These are phyloP conservation scores for Neoscytalidium dimidiatum DNA, from an alignment of 2,329 filamentous ascomycete genomes.

Conservation along the genomic window DNA sequence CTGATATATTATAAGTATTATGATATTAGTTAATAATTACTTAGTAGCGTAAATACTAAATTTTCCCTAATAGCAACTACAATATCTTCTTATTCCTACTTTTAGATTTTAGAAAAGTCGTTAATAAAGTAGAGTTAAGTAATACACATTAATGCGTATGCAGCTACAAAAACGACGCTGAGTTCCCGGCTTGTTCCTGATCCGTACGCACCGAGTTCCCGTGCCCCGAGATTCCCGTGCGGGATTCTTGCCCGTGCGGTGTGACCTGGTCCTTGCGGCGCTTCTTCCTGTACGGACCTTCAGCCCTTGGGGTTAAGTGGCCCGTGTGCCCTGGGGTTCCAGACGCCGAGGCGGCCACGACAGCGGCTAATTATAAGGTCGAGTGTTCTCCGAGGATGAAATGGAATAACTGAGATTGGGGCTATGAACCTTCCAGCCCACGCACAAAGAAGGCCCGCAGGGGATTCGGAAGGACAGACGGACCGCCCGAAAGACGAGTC, in stretches of 20 bases:
- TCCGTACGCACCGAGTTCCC: not conserved
- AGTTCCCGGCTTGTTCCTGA: not conserved
- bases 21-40: not conserved
- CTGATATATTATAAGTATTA: slow-evolving; percentile 61
- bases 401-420: too few species aligned
- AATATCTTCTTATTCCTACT: not conserved
- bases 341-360: too few species aligned
- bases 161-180: too few species aligned
- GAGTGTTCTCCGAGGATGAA: too few species aligned
- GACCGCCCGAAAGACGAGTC: too few species aligned
- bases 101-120: not conserved
- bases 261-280: not conserved
- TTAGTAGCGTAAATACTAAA: not conserved
- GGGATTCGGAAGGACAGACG: too few species aligned
- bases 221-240: too few species aligned
- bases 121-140: not conserved
- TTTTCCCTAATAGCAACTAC: not conserved
- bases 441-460: not conserved
- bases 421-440: not conserved
- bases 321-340: too few species aligned
- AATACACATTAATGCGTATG: too few species aligned
- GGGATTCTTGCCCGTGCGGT: not conserved
- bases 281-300: too few species aligned
- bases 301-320: too few species aligned
- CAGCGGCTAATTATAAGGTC: too few species aligned